Conservation (phyloP, 2,329 filamentous ascomycete species). For the Aaosphaeria pasadenensis region DNA sequence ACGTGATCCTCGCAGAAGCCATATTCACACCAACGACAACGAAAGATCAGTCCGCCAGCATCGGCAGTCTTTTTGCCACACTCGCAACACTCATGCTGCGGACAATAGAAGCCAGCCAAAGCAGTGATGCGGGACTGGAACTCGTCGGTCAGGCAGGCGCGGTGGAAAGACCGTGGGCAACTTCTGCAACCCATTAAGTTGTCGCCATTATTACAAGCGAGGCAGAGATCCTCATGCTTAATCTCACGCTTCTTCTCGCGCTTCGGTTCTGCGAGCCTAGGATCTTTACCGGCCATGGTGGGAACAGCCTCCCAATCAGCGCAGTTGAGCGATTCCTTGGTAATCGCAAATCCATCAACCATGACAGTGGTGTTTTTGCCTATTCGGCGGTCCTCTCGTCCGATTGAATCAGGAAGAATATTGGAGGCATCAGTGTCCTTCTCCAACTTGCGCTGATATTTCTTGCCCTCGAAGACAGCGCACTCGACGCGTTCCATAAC, state of each 20-base stretch:
- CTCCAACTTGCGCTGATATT: conserved; percentile 41
- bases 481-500: conserved; percentile 57
- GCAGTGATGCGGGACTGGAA: conserved; percentile 43
- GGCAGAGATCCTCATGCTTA: conserved; percentile 51
- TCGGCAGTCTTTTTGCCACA: conserved; percentile 52
- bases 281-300: conserved; percentile 55
- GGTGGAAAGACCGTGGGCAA: conserved; percentile 57
- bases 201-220: conserved; percentile 48
- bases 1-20: conserved; percentile 61
- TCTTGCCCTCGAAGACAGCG: conserved; percentile 57
- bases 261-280: conserved; percentile 48
- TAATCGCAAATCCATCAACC: conserved; percentile 55
- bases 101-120: conserved; percentile 50
- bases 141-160: conserved; percentile 45
- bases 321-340: conserved; percentile 54
- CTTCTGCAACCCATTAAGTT: conserved; percentile 47
- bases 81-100: conserved; percentile 54
- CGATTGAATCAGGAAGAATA: conserved; percentile 39
- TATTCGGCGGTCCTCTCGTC: conserved; percentile 48
- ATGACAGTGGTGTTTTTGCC: conserved; percentile 59
- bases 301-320: conserved; percentile 57
- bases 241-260: conserved; percentile 49
- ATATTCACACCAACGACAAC: conserved; percentile 55
- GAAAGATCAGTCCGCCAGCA: conserved; percentile 49
- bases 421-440: conserved; percentile 23